These are phyloP conservation scores for Xylogone sp. DNA, from an alignment of 2,329 filamentous ascomycete genomes.

Conservation along the genomic window DNA sequence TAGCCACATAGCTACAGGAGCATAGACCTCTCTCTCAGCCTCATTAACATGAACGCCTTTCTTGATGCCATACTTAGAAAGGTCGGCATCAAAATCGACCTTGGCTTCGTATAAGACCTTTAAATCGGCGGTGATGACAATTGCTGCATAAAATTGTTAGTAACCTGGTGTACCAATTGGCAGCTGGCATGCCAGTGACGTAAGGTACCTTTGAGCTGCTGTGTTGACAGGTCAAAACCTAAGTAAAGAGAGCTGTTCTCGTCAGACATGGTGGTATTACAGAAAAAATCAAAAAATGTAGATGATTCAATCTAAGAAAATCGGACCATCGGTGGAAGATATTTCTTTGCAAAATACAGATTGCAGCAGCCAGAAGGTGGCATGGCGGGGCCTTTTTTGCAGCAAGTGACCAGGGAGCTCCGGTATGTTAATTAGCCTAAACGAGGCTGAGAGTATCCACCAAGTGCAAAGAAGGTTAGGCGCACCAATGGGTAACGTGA, in stretches of 20 bases:
- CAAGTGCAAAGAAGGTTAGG: conserved; percentile 2
- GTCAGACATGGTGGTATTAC: conserved; percentile 29
- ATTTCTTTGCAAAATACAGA: no score
- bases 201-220: conserved; percentile 79
- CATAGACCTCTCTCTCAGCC: conserved; percentile 82
- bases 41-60: conserved; percentile 88
- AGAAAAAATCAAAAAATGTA: neutral
- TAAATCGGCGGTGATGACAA: conserved; percentile 80
- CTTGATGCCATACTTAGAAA: conserved; percentile 70
- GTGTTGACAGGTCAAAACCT: conserved; percentile 94
- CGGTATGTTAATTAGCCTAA: neutral
- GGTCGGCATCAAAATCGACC: conserved; percentile 91
- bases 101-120: conserved; percentile 80
- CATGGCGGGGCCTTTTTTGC: neutral
- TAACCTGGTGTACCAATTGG: neutral
- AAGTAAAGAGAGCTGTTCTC: conserved; percentile 66
- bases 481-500: conserved; percentile 15
- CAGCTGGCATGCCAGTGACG: conserved; percentile 3
- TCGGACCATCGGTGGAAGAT: neutral
- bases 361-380: neutral
- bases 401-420: neutral
- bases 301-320: neutral
- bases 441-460: neutral
- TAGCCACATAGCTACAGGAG: conserved; percentile 90
- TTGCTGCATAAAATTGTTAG: conserved; percentile 48